phyloP scores from a whole-genome alignment of 2,329 filamentous ascomycete genomes.

The Dactylella cylindrospora region DNA sequence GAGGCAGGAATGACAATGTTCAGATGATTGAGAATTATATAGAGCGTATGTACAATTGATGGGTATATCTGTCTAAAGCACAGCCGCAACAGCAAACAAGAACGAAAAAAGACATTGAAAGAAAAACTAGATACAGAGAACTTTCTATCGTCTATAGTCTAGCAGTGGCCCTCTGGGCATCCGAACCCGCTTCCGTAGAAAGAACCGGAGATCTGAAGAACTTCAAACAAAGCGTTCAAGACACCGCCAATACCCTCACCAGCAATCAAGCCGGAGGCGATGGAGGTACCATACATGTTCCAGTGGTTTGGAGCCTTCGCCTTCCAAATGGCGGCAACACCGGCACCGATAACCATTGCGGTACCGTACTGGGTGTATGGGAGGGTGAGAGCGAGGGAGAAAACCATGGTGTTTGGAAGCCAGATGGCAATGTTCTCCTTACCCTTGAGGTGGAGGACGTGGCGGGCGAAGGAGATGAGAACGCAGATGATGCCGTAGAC shows the following conservation, averaged over 20 bases:
- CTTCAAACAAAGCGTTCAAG: constrained; percentile 44
- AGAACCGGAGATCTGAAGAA: constrained; percentile 39
- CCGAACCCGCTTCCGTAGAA: constrained; percentile 30
- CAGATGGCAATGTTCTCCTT: constrained; percentile 50
- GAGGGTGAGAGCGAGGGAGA: constrained; percentile 43
- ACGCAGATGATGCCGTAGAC: constrained; percentile 45
- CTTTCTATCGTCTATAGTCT: too few species aligned
- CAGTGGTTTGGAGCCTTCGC: constrained; percentile 30
- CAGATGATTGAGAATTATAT: too few species aligned
- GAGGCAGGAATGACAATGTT: too few species aligned
- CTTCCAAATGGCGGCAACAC: constrained; percentile 41
- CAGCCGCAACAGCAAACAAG: background rate
- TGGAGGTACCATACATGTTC: constrained; percentile 43
- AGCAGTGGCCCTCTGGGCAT: constrained; percentile 24
- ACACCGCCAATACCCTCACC: constrained; percentile 46
- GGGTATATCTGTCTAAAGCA: too few species aligned
- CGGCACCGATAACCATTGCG: constrained; percentile 45
- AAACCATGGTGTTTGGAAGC: constrained; percentile 51
- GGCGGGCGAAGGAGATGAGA: constrained; percentile 61
- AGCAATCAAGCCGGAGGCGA: constrained; percentile 45
- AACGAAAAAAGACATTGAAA: background rate
- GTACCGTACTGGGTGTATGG: constrained; percentile 46
- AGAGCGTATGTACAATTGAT: too few species aligned
- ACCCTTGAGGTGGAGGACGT: constrained; percentile 55
- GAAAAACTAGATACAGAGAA: background rate